Evolutionary conservation across 305 asterid species (phyloP), one percentile per base, ranked within the genome.

Genomic region (Nicotiana rustica): DNA sequence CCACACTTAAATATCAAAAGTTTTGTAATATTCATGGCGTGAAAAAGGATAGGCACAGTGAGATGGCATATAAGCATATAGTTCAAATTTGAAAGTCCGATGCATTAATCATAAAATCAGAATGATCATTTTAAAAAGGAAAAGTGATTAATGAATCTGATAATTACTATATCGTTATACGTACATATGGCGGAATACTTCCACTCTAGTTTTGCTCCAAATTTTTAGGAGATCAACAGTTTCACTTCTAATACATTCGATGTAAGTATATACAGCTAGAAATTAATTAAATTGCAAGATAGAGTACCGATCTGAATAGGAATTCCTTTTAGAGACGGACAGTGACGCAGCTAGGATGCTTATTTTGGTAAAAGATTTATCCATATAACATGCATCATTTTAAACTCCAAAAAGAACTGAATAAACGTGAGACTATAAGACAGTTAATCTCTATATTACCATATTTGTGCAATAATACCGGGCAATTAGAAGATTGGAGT

Each of bases 381-480:
- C 60, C 60, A 70, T 44, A 70, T 70, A 70, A 19, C 1, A 5
- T 41, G 36, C 4, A 15, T 44, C 18, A 70, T 73, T 12, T 73
- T 31, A 47, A 71, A 47, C 62, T 47, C 62, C 2, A 49, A 21
- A 19, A 13, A 49, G 79, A 49, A 70, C 36, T 70, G 12, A 70
- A 49, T 73, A 73, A 73, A 73, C 38, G 79, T 73, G 41, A 49
- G 79, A 73, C 2, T 47, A 73, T 6, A 73, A 73, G 79, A 75
- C 21, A 75, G 38, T 73, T 73, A 73, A 73, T 73, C 79, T 73
- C 33, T 36, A 25, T 47, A n/a, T 73, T 73, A 47, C 79, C 79
- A 73, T 73, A 1, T 73, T 6, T 73, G 41, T n/a, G 13, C 29
- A 19, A 73, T 21, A 47, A 25, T 7, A 73, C 38, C 8, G 25